phyloP scores from a whole-genome alignment of 352 stramenopile genomes.

The Globisporangium perplexum region DNA sequence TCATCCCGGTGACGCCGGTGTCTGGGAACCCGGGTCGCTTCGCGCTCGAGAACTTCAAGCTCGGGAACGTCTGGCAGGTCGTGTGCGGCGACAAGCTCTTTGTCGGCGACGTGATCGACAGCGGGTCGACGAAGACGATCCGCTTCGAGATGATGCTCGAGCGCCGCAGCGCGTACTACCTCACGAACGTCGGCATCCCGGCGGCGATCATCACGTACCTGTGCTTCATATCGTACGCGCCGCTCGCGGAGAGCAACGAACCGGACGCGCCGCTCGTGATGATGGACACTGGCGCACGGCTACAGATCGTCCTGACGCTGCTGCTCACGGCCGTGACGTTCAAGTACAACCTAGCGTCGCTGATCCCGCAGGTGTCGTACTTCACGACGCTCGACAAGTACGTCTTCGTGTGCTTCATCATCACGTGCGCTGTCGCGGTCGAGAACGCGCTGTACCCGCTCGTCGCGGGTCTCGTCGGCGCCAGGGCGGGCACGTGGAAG shows the following conservation, averaged over 20 bases:
- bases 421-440: slow-evolving; percentile 21
- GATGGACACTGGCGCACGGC: slow-evolving; percentile 23
- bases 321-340: slow-evolving; percentile 39
- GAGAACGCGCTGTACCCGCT: slow-evolving; percentile 23
- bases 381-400: slow-evolving; percentile 35
- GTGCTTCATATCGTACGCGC: slow-evolving; percentile 27
- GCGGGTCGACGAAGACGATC: slow-evolving; percentile 15
- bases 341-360: slow-evolving; percentile 25
- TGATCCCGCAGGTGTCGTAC: slow-evolving; percentile 34
- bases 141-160: slow-evolving; percentile 34
- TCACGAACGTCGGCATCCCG: slow-evolving; percentile 30
- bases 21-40: slow-evolving; percentile 14
- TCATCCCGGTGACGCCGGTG: slow-evolving; percentile 9
- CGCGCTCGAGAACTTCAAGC: slow-evolving; percentile 24
- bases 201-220: slow-evolving; percentile 34
- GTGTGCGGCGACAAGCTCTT: slow-evolving; percentile 27
- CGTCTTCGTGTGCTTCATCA: slow-evolving; percentile 30
- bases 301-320: slow-evolving; percentile 31
- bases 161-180: slow-evolving; percentile 23
- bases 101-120: slow-evolving; percentile 21
- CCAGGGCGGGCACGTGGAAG: background rate
- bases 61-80: slow-evolving; percentile 27
- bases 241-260: background rate
- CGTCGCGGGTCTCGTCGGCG: slow-evolving; percentile 1
- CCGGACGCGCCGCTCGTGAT: background rate